These are phyloP conservation scores for Penicillium egyptiacum DNA, from an alignment of 495 filamentous ascomycete species.

Conservation along the genomic window DNA sequence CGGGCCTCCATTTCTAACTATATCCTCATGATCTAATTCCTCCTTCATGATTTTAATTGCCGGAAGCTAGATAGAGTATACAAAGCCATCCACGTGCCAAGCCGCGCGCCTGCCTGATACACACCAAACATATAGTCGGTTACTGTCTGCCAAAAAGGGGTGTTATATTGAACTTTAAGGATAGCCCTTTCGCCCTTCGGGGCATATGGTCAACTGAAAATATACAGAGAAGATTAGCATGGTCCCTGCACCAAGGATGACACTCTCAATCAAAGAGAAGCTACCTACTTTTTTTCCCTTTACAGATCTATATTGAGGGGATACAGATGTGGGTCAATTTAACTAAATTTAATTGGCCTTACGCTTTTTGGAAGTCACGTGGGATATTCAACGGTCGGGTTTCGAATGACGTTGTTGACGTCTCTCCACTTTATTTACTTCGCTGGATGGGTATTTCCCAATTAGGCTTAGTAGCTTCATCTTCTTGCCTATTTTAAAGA, in stretches of 20 bases:
- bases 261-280: constrained; percentile 98
- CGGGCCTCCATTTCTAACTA: no score
- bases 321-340: neutral
- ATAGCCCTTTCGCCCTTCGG: constrained; percentile 51
- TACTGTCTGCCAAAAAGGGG: neutral
- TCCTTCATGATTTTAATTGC: no score
- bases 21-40: no score
- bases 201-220: constrained; percentile 82
- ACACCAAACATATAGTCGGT: neutral
- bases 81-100: neutral
- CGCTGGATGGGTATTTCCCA: no score
- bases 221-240: constrained; percentile 98
- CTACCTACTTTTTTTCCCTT: constrained; percentile 66
- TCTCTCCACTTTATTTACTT: neutral
- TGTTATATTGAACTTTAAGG: constrained; percentile 30
- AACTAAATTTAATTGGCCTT: neutral
- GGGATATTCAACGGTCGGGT: no score
- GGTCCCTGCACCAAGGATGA: constrained; percentile 99
- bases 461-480: no score
- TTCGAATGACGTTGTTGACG: neutral
- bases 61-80: no score
- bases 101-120: neutral
- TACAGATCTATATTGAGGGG: neutral
- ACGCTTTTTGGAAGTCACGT: neutral
- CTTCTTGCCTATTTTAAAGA: no score